These are phyloP conservation scores for Tolypocladium paradoxum DNA, from an alignment of 2,329 filamentous ascomycete species.

Conservation along the genomic window DNA sequence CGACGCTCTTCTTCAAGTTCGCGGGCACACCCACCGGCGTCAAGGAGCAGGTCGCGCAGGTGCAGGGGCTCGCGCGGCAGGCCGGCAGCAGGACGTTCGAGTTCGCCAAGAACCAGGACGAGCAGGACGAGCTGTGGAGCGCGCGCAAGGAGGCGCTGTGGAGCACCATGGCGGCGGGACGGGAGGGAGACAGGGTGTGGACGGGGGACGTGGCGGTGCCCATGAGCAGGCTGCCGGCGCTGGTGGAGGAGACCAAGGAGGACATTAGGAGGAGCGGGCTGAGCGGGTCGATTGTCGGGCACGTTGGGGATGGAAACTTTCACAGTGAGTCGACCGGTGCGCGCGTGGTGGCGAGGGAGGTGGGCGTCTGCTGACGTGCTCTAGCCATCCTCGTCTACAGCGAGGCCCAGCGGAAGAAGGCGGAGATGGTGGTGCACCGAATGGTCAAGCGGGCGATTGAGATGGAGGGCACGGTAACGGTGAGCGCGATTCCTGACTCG, in stretches of 20 bases:
- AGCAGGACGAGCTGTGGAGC: conserved; percentile 71
- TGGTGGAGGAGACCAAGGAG: conserved; percentile 62
- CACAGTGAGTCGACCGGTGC: conserved; percentile 37
- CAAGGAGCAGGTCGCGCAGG: conserved; percentile 66
- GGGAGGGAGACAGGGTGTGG: conserved; percentile 63
- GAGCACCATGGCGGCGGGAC: conserved; percentile 61
- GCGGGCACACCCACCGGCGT: conserved; percentile 58
- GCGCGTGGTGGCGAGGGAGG: background rate
- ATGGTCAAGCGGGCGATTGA: conserved; percentile 83
- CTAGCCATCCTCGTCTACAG: conserved; percentile 48
- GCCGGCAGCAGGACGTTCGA: conserved; percentile 61
- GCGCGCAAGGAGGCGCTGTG: conserved; percentile 77
- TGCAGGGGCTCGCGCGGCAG: conserved; percentile 50
- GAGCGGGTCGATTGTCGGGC: conserved; percentile 49
- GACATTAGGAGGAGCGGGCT: conserved; percentile 31
- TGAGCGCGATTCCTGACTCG: conserved; percentile 17
- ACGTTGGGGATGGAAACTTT: conserved; percentile 72
- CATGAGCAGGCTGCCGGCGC: conserved; percentile 59
- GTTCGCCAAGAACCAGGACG: conserved; percentile 59
- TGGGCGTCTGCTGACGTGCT: background rate
- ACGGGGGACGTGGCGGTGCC: conserved; percentile 81
- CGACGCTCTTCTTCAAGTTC: conserved; percentile 81
- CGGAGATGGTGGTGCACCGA: conserved; percentile 62
- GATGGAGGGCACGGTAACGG: conserved; percentile 74
- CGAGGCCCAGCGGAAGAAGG: conserved; percentile 53